Conservation (phyloP, 805 yeast species). For the Myxozyma melibiosi region DNA sequence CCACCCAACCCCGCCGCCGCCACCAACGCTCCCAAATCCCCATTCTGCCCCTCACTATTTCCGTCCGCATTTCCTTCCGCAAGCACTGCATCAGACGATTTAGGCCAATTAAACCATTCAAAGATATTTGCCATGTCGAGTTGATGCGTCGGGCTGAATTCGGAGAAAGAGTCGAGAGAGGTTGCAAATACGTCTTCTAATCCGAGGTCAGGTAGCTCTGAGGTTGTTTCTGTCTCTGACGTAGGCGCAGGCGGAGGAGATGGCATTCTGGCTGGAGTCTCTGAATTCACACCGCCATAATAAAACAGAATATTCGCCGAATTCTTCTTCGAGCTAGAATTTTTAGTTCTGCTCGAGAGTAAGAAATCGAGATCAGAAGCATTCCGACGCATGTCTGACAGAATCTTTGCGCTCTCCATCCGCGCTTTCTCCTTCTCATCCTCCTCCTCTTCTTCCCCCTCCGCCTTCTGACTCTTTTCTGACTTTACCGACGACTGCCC, state of each 20-base stretch:
- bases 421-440: conserved; percentile 19
- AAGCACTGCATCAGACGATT: conserved; percentile 5
- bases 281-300: too few relatives aligned
- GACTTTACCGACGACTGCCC: conserved; percentile 11
- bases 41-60: background rate
- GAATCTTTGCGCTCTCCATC: conserved; percentile 33
- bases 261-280: too few relatives aligned
- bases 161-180: background rate
- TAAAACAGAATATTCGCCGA: background rate
- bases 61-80: background rate
- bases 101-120: conserved; percentile 38
- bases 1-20: too few relatives aligned
- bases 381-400: conserved; percentile 38
- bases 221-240: too few relatives aligned
- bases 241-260: too few relatives aligned
- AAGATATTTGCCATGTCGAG: conserved; percentile 31
- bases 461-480: background rate
- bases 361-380: conserved; percentile 38
- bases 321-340: background rate
- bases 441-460: conserved; percentile 9
- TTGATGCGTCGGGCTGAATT: conserved; percentile 15
- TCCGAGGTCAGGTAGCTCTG: too few relatives aligned
- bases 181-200: conserved; percentile 1
- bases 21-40: background rate
- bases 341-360: conserved; percentile 21